These are phyloP conservation scores for Tuber borchii DNA, from an alignment of 495 filamentous ascomycete genomes.

Conservation along the genomic window DNA sequence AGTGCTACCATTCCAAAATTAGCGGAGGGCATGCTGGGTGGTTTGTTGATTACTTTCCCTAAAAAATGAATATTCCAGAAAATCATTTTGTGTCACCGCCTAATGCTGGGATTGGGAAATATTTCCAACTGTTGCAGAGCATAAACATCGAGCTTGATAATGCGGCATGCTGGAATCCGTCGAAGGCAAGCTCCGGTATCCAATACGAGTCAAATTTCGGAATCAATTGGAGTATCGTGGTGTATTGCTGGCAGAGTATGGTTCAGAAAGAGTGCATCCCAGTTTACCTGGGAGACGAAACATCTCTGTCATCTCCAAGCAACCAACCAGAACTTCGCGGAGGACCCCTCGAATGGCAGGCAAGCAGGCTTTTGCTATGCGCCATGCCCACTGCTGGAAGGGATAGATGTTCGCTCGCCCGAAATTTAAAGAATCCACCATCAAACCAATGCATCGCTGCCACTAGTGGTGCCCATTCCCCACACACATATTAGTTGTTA, in stretches of 20 bases:
- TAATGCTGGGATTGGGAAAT: not conserved
- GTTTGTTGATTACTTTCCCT: constrained; percentile 16
- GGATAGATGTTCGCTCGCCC: not conserved
- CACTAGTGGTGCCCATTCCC: not conserved
- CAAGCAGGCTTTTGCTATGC: not conserved
- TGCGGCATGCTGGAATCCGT: not conserved
- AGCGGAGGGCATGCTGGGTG: not conserved
- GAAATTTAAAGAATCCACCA: not conserved
- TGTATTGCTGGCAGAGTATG: not conserved
- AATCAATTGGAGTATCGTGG: not conserved
- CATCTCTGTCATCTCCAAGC: not conserved
- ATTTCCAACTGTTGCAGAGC: not conserved
- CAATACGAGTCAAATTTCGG: not conserved
- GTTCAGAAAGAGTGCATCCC: not conserved
- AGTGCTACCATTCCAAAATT: constrained; percentile 10
- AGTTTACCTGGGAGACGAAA: not conserved
- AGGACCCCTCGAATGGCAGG: not conserved
- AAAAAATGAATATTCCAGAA: constrained; percentile 18
- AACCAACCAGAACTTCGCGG: not conserved
- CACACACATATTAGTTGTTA: not conserved
- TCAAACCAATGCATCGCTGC: not conserved
- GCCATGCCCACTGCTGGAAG: not conserved
- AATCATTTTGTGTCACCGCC: constrained; percentile 20
- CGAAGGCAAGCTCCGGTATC: not conserved
- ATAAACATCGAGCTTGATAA: not conserved